Evolutionary conservation across 306 rosid species (phyloP).

Genomic region (Cucumis hystrix): DNA sequence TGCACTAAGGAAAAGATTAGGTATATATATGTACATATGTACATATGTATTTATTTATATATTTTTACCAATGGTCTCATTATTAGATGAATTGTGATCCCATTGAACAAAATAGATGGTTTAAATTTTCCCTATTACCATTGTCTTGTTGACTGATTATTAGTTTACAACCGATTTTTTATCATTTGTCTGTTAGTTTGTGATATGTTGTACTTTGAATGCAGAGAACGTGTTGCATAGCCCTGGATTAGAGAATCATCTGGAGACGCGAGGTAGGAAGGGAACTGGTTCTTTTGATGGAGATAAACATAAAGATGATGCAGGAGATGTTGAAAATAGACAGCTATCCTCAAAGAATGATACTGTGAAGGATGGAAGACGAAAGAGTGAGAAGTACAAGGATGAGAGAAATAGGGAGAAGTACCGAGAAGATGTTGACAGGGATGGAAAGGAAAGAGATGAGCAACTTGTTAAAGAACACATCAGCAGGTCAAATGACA

Average conservation of each 20-base stretch:
- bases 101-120: not conserved
- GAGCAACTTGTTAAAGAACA: constrained; percentile 57
- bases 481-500: constrained; percentile 60
- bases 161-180: not conserved
- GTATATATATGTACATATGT: no score
- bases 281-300: constrained; percentile 52
- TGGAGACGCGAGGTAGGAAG: constrained; percentile 55
- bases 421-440: constrained; percentile 52
- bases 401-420: constrained; percentile 76
- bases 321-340: constrained; percentile 41
- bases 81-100: not conserved
- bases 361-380: constrained; percentile 46
- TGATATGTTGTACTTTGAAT: constrained; percentile 33
- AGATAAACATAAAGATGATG: constrained; percentile 50
- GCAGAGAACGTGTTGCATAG: constrained; percentile 45
- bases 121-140: not conserved
- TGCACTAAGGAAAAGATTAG: not conserved
- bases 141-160: not conserved
- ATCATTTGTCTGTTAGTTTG: constrained; percentile 2
- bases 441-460: constrained; percentile 68
- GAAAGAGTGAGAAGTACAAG: constrained; percentile 75
- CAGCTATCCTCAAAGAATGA: constrained; percentile 55
- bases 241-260: constrained; percentile 57
- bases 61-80: not conserved
- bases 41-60: not conserved